Conservation (phyloP, 2,329 filamentous ascomycete genomes). For the Septoria petroselini region DNA sequence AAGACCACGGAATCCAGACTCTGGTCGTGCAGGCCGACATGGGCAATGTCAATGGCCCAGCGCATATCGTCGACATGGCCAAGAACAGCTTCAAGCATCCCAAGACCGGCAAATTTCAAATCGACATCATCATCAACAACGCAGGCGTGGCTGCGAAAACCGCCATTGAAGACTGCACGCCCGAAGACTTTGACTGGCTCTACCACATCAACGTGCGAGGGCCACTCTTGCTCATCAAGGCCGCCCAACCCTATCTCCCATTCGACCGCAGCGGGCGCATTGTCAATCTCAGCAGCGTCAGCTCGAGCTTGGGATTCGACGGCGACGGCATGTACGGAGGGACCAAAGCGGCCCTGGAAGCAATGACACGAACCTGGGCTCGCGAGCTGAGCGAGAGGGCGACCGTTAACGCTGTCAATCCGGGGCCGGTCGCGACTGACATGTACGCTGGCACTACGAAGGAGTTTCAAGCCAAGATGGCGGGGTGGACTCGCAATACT, state of each 20-base stretch:
- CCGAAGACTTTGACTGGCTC: constrained; percentile 65
- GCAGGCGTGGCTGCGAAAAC: constrained; percentile 69
- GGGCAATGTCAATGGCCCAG: constrained; percentile 58
- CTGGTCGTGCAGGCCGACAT: constrained; percentile 70
- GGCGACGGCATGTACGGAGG: constrained; percentile 62
- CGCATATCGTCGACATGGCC: constrained; percentile 57
- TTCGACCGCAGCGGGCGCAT: constrained; percentile 64
- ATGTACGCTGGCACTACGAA: constrained; percentile 58
- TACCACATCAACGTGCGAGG: constrained; percentile 81
- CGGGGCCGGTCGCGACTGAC: constrained; percentile 63
- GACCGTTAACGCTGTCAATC: constrained; percentile 65
- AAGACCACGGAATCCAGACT: constrained; percentile 59
- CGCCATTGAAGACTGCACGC: constrained; percentile 59
- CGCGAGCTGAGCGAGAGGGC: constrained; percentile 59
- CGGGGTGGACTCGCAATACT: constrained; percentile 60
- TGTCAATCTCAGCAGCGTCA: constrained; percentile 61
- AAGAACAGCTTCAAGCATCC: constrained; percentile 58
- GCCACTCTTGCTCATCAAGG: constrained; percentile 73
- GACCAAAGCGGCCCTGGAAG: constrained; percentile 64
- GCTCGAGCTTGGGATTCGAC: constrained; percentile 55
- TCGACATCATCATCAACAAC: constrained; percentile 87
- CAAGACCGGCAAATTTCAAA: constrained; percentile 57
- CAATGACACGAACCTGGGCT: constrained; percentile 68
- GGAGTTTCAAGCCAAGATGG: constrained; percentile 58
- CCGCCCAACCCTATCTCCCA: constrained; percentile 66